phyloP scores from a whole-genome alignment of 2,329 filamentous ascomycete genomes.

The Metarhizium humberi region DNA sequence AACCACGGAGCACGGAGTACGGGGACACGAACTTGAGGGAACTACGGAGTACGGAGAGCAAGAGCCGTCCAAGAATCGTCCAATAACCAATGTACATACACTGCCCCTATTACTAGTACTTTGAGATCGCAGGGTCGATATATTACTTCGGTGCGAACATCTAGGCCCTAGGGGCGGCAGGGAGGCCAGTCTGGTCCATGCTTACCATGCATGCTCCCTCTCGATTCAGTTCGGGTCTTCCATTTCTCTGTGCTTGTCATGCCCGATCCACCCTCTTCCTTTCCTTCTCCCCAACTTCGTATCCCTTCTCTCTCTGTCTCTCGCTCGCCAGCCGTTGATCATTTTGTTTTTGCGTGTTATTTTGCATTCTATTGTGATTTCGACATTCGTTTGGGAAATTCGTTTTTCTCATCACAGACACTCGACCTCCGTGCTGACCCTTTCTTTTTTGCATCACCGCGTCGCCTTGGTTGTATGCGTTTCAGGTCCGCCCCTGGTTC shows the following conservation, averaged over 20 bases:
- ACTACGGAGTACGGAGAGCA: too few species aligned
- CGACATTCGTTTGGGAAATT: neutral
- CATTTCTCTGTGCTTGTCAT: neutral
- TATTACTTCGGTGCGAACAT: neutral
- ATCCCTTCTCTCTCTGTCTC: neutral
- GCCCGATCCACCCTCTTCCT: neutral
- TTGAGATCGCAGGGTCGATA: neutral
- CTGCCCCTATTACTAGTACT: neutral
- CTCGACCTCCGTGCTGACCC: neutral
- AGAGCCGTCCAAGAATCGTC: too few species aligned
- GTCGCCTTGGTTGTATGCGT: constrained; percentile 2
- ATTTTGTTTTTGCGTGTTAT: constrained; percentile 2
- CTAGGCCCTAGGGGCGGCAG: neutral
- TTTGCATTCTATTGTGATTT: neutral
- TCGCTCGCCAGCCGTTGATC: constrained; percentile 1
- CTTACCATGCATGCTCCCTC: neutral
- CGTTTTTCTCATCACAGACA: neutral
- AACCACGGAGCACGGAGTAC: too few species aligned
- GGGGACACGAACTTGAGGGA: too few species aligned
- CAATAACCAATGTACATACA: too few species aligned
- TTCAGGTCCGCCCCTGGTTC: constrained; percentile 4
- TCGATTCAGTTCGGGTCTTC: neutral
- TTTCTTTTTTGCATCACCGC: neutral
- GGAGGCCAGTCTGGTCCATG: neutral
- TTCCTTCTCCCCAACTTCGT: constrained; percentile 1